These are phyloP conservation scores for Hypoxylon sp. DNA, from an alignment of 2,329 filamentous ascomycete species.

Conservation along the genomic window DNA sequence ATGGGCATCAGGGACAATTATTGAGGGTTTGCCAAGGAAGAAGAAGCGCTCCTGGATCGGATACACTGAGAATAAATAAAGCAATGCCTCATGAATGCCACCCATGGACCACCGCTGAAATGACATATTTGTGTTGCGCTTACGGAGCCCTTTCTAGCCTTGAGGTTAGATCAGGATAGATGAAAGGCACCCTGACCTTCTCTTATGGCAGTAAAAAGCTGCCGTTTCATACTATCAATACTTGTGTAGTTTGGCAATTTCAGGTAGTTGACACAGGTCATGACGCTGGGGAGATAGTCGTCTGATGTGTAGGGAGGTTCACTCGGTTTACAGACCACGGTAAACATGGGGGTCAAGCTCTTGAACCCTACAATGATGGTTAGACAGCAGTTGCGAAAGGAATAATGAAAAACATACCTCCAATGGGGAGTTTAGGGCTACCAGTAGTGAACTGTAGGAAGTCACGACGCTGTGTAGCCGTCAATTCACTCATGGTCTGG, in stretches of 20 bases:
- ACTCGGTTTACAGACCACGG: slow-evolving; percentile 98
- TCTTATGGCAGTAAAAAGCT: slow-evolving; percentile 85
- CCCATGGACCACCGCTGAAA: slow-evolving; percentile 24
- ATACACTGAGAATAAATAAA: slow-evolving; percentile 30
- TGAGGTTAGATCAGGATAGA: slow-evolving; percentile 71
- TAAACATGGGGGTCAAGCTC: slow-evolving; percentile 97
- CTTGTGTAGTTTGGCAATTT: slow-evolving; percentile 95
- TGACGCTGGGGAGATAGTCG: slow-evolving; percentile 98
- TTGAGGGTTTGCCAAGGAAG: slow-evolving; percentile 34
- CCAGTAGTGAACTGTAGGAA: slow-evolving; percentile 98
- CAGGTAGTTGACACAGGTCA: slow-evolving; percentile 99
- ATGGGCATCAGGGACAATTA: slow-evolving; percentile 34
- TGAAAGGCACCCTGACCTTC: slow-evolving; percentile 99
- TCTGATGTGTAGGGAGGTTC: slow-evolving; percentile 93
- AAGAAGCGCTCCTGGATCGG: slow-evolving; percentile 26
- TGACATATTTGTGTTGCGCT: slow-evolving; percentile 15
- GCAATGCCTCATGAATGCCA: slow-evolving; percentile 34
- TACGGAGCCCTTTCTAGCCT: slow-evolving; percentile 11
- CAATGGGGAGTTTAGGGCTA: slow-evolving; percentile 97
- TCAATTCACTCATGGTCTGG: slow-evolving; percentile 92
- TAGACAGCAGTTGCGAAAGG: slow-evolving; percentile 49
- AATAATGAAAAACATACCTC: slow-evolving; percentile 71
- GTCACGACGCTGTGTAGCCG: slow-evolving; percentile 79
- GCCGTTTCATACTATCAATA: slow-evolving; percentile 79
- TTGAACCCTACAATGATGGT: slow-evolving; percentile 79